Base-by-base conservation (phyloP, 208 protist species). In the Trypanosoma cruzi region DNA sequence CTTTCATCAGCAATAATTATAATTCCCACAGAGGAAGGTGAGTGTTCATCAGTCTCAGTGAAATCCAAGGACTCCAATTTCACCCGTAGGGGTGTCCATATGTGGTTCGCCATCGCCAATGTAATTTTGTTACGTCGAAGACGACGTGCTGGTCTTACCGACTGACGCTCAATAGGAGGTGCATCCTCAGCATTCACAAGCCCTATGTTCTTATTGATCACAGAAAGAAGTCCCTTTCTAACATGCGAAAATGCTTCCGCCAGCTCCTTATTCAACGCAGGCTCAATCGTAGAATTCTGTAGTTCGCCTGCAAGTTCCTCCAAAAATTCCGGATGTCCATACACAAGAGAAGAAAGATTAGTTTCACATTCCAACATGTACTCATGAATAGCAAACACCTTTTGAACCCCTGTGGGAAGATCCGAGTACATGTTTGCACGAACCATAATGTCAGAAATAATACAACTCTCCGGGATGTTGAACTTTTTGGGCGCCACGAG, bases 371-470 rank as follows among this genome's bases (percentile, higher is more conserved):
- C 58, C 42, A 81, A 78, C 61, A 84, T 75, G 55, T 84, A 80
- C 31, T 85, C 72, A 68, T 80, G 81, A 52, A 92, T 77, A 46
- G 68, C 62, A 24, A 86, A 31, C 26, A 80, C 50, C 44, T 63
- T 6, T 49, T 61, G 44, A 6, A 77, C 34, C 8, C 55, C 49
- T 28, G 31, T 10, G 29, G 48, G n/a, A 36, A 32, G 32, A 31
- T 69, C 8, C 22, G 26, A 7, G 37, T 70, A 29, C 11, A 13
- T 31, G 0, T 48, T 31, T 13, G 46, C 56, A 31, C 52, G 49
- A n/a, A 24, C 11, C 26, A 48, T 40, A 46, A 68, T 55, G n/a
- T 74, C 59, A 18, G 29, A 57, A 13, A 57, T 20, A 6, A 57
- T 34, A n/a, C 4, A 34, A 18, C 26, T 36, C 11, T 26, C 4